Evolutionary conservation across 2,329 filamentous ascomycete species (phyloP).

Genomic region (Achaetomium macrosporum): DNA sequence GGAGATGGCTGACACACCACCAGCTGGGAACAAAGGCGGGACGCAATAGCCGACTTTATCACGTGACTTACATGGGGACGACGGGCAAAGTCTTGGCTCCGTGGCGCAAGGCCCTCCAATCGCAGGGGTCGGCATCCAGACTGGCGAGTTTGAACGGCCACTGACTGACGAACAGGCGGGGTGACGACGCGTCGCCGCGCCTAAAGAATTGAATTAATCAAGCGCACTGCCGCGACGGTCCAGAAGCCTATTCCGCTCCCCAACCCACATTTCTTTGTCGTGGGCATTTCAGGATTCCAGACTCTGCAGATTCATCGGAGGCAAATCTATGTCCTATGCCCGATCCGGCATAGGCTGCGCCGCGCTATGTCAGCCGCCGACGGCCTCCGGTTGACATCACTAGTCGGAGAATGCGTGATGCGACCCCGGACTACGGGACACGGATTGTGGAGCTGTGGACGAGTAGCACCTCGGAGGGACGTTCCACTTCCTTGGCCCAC

Average conservation of each 20-base stretch:
- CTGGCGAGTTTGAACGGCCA: conserved; percentile 4
- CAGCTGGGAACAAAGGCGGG: not conserved
- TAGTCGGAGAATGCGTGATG: too few species aligned
- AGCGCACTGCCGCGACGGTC: conserved; percentile 4
- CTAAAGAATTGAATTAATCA: not conserved
- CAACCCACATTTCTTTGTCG: not conserved
- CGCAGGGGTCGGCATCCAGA: not conserved
- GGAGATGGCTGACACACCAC: not conserved
- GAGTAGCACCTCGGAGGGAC: too few species aligned
- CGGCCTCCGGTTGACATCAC: too few species aligned
- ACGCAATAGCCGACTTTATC: too few species aligned
- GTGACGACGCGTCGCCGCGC: not conserved
- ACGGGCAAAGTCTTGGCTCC: not conserved
- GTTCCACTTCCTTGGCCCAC: too few species aligned
- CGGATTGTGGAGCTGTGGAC: too few species aligned
- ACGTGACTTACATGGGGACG: not conserved
- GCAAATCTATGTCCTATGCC: too few species aligned
- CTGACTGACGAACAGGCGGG: not conserved
- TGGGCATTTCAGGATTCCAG: not conserved
- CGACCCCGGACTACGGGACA: too few species aligned
- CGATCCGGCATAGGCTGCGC: too few species aligned
- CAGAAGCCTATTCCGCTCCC: too few species aligned
- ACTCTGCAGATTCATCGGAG: not conserved
- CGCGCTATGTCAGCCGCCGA: too few species aligned
- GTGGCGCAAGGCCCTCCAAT: too few species aligned